Percentiles rank a stretch among this genome's conserved stretches.
Conservation (phyloP, 257 asterid genomes). For the Verbena officinalis region DNA sequence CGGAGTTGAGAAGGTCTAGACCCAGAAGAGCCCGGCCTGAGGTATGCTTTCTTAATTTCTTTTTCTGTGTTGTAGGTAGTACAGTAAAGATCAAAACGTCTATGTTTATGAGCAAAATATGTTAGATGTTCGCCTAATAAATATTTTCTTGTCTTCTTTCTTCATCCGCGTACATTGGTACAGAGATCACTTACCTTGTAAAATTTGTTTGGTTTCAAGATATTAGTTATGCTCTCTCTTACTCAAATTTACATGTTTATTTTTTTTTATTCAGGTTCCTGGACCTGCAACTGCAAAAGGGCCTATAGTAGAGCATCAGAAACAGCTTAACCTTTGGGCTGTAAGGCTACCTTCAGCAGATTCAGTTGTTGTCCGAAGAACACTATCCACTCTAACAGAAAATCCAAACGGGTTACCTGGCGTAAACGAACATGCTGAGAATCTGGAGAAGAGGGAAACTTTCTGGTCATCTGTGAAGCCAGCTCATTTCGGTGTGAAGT, state of each 20-base stretch:
- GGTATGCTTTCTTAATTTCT: conserved; percentile 32
- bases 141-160: background rate
- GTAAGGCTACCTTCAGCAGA: conserved; percentile 85
- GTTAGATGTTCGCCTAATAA: too few species aligned
- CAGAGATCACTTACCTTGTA: background rate
- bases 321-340: conserved; percentile 71
- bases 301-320: conserved; percentile 41
- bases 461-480: conserved; percentile 83
- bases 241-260: conserved; percentile 11
- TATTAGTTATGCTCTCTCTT: background rate
- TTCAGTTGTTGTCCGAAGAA: conserved; percentile 73
- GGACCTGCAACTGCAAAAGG: conserved; percentile 18
- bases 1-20: conserved; percentile 57
- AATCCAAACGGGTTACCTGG: conserved; percentile 74
- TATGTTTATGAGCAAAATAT: too few species aligned
- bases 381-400: conserved; percentile 53
- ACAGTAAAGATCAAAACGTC: background rate
- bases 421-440: conserved; percentile 52
- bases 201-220: too few species aligned
- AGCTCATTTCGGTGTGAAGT: conserved; percentile 78
- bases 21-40: conserved; percentile 70
- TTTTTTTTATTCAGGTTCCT: conserved; percentile 70
- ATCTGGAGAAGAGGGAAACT: conserved; percentile 51
- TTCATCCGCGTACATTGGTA: background rate
- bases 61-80: background rate